Percentiles rank a stretch among this genome's conserved stretches.
Evolutionary conservation across 108 stramenopile genomes (phyloP).

Genomic region (Cyclotella kingstonii): DNA sequence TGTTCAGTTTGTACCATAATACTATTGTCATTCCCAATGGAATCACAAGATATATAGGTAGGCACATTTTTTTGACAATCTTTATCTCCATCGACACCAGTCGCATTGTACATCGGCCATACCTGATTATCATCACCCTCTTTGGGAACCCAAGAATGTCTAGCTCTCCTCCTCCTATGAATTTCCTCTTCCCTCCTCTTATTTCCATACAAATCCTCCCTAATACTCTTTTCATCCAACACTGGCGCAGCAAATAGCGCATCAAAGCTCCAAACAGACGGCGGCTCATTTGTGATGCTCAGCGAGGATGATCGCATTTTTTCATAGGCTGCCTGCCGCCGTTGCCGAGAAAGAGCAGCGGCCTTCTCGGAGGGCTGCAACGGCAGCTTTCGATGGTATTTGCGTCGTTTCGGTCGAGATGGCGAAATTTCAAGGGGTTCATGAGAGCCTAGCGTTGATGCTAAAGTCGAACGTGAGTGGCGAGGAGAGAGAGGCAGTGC

Average conservation of each 20-base stretch:
- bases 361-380: conserved; percentile 40
- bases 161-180: conserved; percentile 13
- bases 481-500: too few species aligned
- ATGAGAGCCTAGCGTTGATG: too few species aligned
- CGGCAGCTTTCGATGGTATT: conserved; percentile 41
- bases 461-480: too few species aligned
- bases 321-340: conserved; percentile 70
- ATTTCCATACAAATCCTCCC: conserved; percentile 65
- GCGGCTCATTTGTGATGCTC: conserved; percentile 37
- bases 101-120: too few species aligned
- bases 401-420: conserved; percentile 9
- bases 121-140: too few species aligned
- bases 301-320: conserved; percentile 36
- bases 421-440: neutral
- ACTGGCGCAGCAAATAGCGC: conserved; percentile 75
- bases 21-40: too few species aligned
- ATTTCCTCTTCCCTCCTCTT: conserved; percentile 29
- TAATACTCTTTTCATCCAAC: conserved; percentile 63
- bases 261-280: conserved; percentile 83
- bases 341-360: conserved; percentile 14
- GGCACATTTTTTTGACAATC: too few species aligned
- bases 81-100: neutral
- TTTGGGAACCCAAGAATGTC: too few species aligned
- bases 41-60: too few species aligned
- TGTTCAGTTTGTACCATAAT: too few species aligned